Percentiles rank a stretch among this genome's conserved stretches.
These are phyloP conservation scores for Leccinum aurantiacum DNA, from an alignment of 768 basidiomycete species.

Conservation along the genomic window DNA sequence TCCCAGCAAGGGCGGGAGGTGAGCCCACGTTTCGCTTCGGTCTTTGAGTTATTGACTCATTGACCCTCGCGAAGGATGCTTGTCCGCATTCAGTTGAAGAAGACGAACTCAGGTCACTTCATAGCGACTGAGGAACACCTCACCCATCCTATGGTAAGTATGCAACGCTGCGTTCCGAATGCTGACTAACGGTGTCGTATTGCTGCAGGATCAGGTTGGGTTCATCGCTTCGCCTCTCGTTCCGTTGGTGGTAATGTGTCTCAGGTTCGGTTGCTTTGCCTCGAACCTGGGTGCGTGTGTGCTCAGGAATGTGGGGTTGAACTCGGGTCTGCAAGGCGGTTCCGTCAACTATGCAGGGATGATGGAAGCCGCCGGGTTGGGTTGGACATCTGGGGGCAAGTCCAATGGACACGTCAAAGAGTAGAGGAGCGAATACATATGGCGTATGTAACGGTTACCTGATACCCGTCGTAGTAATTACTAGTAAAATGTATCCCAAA, in stretches of 20 bases:
- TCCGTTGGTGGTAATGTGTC: slow-evolving; percentile 14
- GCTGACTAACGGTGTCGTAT: slow-evolving; percentile 9
- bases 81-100: slow-evolving; percentile 50
- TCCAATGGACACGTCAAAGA: slow-evolving; percentile 18
- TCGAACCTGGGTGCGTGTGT: slow-evolving; percentile 27
- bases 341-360: slow-evolving; percentile 17
- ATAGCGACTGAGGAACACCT: slow-evolving; percentile 61
- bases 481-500: background rate
- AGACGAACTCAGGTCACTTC: slow-evolving; percentile 40
- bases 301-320: slow-evolving; percentile 20
- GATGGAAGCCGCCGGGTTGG: slow-evolving; percentile 23
- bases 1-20: slow-evolving; percentile 50
- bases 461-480: background rate
- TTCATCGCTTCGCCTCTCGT: slow-evolving; percentile 22
- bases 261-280: slow-evolving; percentile 23
- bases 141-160: slow-evolving; percentile 50
- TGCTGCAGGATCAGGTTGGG: slow-evolving; percentile 23
- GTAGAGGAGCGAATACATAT: slow-evolving; percentile 1
- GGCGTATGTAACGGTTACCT: background rate
- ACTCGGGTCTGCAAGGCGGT: slow-evolving; percentile 22
- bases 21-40: slow-evolving; percentile 9
- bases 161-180: background rate
- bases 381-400: background rate
- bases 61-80: slow-evolving; percentile 38
- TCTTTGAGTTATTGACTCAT: background rate